Percentiles rank a stretch among this genome's conserved stretches.
These are phyloP conservation scores for Kazachstania bromeliacearum DNA, from an alignment of 805 yeast genomes.

Conservation along the genomic window DNA sequence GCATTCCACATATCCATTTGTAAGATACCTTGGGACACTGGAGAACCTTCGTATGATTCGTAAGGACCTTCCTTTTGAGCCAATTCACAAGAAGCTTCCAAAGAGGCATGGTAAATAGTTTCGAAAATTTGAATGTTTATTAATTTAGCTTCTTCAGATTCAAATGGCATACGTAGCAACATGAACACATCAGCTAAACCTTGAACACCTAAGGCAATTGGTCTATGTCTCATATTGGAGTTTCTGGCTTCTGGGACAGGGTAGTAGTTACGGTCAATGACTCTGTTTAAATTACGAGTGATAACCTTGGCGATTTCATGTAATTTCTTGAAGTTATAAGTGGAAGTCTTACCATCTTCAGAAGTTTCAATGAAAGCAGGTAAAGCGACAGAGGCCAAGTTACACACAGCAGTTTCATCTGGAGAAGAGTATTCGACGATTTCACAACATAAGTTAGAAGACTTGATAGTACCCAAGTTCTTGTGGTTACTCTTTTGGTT, in stretches of 20 bases:
- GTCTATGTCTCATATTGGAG: slow-evolving; percentile 79
- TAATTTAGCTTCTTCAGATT: slow-evolving; percentile 64
- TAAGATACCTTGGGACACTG: slow-evolving; percentile 74
- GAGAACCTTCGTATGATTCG: slow-evolving; percentile 71
- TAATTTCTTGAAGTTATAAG: slow-evolving; percentile 63
- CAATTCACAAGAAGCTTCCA: slow-evolving; percentile 78
- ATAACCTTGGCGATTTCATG: slow-evolving; percentile 73
- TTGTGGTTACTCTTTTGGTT: slow-evolving; percentile 82
- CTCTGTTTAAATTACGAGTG: slow-evolving; percentile 65
- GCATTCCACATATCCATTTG: slow-evolving; percentile 85
- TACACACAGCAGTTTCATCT: slow-evolving; percentile 94
- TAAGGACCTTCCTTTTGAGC: slow-evolving; percentile 66
- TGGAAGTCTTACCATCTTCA: slow-evolving; percentile 35
- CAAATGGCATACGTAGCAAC: slow-evolving; percentile 75
- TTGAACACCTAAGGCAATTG: slow-evolving; percentile 96
- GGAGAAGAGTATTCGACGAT: slow-evolving; percentile 85
- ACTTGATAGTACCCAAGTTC: slow-evolving; percentile 85
- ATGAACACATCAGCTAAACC: slow-evolving; percentile 89
- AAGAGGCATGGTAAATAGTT: slow-evolving; percentile 89
- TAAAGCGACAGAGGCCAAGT: slow-evolving; percentile 81
- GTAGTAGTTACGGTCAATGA: slow-evolving; percentile 78
- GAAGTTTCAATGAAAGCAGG: slow-evolving; percentile 60
- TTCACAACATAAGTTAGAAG: slow-evolving; percentile 91
- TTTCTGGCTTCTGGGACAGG: slow-evolving; percentile 69
- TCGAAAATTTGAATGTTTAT: slow-evolving; percentile 84